Evolutionary conservation across 768 basidiomycete genomes (phyloP).

Genomic region (Russula compacta): DNA sequence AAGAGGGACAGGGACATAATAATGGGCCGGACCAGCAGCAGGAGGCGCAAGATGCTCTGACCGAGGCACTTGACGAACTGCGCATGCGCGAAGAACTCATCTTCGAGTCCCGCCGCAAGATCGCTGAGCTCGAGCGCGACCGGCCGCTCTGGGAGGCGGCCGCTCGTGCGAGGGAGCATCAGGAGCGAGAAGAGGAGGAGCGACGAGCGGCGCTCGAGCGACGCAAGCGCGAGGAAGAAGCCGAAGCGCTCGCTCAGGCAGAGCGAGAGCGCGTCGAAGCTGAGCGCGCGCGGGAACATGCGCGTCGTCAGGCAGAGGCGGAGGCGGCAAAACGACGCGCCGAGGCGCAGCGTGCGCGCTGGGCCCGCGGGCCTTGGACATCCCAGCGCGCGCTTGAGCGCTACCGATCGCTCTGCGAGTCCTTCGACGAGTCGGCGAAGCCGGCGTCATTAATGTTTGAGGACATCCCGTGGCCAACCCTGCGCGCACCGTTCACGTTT

Average conservation of each 20-base stretch:
- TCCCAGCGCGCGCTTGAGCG: conserved; percentile 58
- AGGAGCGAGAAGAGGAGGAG: conserved; percentile 23
- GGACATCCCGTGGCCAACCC: conserved; percentile 68
- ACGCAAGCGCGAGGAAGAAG: conserved; percentile 25
- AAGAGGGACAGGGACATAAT: not conserved
- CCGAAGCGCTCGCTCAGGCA: conserved; percentile 28
- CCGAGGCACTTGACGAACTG: conserved; percentile 21
- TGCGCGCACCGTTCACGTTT: conserved; percentile 43
- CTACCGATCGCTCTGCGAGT: conserved; percentile 49
- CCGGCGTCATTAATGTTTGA: conserved; percentile 48
- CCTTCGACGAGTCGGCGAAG: conserved; percentile 49
- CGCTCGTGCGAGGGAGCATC: conserved; percentile 28
- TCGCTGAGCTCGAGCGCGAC: conserved; percentile 59
- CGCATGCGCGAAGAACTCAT: conserved; percentile 35
- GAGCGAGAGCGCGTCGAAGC: conserved; percentile 24
- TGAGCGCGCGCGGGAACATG: conserved; percentile 23
- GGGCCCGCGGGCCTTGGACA: conserved; percentile 57
- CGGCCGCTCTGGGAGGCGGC: conserved; percentile 52
- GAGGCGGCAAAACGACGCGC: conserved; percentile 30
- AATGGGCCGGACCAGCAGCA: not conserved
- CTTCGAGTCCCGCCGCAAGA: conserved; percentile 56
- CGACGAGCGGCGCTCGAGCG: conserved; percentile 22
- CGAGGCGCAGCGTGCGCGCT: conserved; percentile 41
- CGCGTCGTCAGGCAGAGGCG: conserved; percentile 20
- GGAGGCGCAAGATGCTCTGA: conserved; percentile 12